Evolutionary conservation across 768 basidiomycete species (phyloP), one percentile per base, ranked within the genome.

Genomic region (Coprinopsis marcescibilis): DNA sequence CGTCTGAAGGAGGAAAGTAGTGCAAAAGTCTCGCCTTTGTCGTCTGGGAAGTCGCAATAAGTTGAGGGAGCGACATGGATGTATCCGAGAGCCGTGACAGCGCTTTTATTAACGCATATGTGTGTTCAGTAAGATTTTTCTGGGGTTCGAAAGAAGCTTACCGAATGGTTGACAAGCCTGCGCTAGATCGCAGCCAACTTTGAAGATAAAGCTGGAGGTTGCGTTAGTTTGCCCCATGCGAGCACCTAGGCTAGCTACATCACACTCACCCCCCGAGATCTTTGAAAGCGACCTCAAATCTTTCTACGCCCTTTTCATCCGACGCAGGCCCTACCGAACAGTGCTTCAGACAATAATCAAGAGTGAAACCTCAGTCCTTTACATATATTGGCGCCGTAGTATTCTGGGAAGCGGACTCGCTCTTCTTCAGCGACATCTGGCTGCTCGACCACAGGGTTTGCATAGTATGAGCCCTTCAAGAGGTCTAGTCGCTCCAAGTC

Each of bases 1-100:
- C n/a, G n/a, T n/a, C n/a, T n/a, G 52, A 56, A 37, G 83, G 81
- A 13, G 95, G 88, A 57, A 93, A 99, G 64, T 99, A 99, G 60
- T 99, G 95, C n/a, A 99, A 71, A 11, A 99, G 76, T 25, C 96
- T 79, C 2, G 90, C 95, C 63, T 98, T 98, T 30, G 81, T 87
- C 4, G 88, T 90, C 56, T 86, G 83, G 6, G 89, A 89, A 2
- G 75, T 73, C 14, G 71, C 64, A 58, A 98, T 87, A 40, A 99
- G 66, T 13, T 77, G 63, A 5, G 81, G 74, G 19, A 98, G 67
- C 7, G 88, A 85, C 37, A 87, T 55, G 0, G 80, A 80, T 1
- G 77, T 65, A 60, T 89, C 85, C 2, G 72, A 70, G 34, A 90
- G 60, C 51, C 86, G 76, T 27, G 80, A 65, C 12, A 84, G 76